phyloP scores from a whole-genome alignment of 2,329 filamentous ascomycete species.

The Ramichloridium luteum region DNA sequence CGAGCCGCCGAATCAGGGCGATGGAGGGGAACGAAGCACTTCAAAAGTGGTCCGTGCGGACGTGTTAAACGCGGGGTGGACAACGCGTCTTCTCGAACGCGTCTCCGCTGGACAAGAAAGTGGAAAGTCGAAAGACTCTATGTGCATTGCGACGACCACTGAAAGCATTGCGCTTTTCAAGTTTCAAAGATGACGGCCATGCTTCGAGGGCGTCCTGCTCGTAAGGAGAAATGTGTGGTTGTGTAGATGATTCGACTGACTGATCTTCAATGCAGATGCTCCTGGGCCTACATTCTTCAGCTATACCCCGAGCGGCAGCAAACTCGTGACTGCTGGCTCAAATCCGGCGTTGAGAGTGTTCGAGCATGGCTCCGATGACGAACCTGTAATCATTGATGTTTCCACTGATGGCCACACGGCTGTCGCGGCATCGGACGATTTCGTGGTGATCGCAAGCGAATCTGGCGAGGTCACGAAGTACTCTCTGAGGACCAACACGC shows the following conservation, averaged over 20 bases:
- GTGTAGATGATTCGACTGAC: too few species aligned
- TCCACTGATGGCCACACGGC: conserved; percentile 75
- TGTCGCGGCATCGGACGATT: conserved; percentile 63
- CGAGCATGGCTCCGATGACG: conserved; percentile 79
- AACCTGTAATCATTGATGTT: conserved; percentile 85
- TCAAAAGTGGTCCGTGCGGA: too few species aligned
- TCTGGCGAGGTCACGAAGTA: conserved; percentile 95
- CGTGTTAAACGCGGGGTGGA: too few species aligned
- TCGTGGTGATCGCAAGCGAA: conserved; percentile 81
- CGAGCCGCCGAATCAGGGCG: too few species aligned
- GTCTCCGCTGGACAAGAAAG: too few species aligned
- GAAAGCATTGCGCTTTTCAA: too few species aligned
- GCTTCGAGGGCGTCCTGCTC: conserved; percentile 50
- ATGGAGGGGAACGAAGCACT: too few species aligned
- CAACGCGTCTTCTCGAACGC: too few species aligned
- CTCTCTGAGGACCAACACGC: conserved; percentile 58
- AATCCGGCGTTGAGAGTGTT: conserved; percentile 93
- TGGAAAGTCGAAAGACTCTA: too few species aligned
- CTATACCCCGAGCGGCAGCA: conserved; percentile 79
- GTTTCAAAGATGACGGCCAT: conserved; percentile 28
- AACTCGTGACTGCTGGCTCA: conserved; percentile 79
- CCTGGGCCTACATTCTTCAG: conserved; percentile 75
- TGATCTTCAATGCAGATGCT: conserved; percentile 45
- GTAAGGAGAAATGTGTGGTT: conserved; percentile 25
- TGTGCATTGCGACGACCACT: too few species aligned